Base-by-base conservation (phyloP, 768 basidiomycete species). In the Phaeolepiota aurea region DNA sequence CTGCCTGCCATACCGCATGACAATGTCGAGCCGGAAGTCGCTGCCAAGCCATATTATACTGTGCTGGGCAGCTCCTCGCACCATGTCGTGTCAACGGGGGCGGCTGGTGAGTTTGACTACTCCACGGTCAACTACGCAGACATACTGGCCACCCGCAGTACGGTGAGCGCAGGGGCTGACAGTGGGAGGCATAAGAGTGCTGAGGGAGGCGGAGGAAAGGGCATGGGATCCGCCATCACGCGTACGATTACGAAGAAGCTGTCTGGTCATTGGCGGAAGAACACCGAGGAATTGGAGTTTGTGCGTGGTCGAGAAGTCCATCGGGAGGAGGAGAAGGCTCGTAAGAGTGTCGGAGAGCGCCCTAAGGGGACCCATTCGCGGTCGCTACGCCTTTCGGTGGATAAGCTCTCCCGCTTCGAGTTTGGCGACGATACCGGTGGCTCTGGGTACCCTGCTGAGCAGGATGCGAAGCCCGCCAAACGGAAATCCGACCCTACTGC, bases 1-100 rank as follows among this genome's bases (percentile, higher is more conserved):
- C n/a, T n/a, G n/a, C n/a, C n/a, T n/a, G n/a, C n/a, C n/a, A n/a
- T n/a, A n/a, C n/a, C n/a, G n/a, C n/a, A n/a, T n/a, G n/a, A n/a
- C n/a, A n/a, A n/a, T n/a, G n/a, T n/a, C n/a, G n/a, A n/a, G n/a
- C n/a, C n/a, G 7, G 25, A 7, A 28, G 25, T 25, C 34, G 45
- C 53, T 3, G 47, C 52, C 22, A 62, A 57, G 7, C 75, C 76
- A n/a, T 75, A 77, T 38, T 77, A 77, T 47, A 74, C 77, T 3
- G 68, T 79, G 12, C 67, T 77, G 43, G 77, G 77, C 1, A 60
- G 64, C 4, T 53, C 62, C 0, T 61, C 70, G 1, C 75, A 64
- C 1, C 64, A 63, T 5, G 57, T 70, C 4, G 61, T 73, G 12
- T 67, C 64, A 10, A 67, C 68, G 0, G 71, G 68, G 0, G 63